Evolutionary conservation across 805 yeast genomes (phyloP).

Genomic region (Yamadazyma scolyti): DNA sequence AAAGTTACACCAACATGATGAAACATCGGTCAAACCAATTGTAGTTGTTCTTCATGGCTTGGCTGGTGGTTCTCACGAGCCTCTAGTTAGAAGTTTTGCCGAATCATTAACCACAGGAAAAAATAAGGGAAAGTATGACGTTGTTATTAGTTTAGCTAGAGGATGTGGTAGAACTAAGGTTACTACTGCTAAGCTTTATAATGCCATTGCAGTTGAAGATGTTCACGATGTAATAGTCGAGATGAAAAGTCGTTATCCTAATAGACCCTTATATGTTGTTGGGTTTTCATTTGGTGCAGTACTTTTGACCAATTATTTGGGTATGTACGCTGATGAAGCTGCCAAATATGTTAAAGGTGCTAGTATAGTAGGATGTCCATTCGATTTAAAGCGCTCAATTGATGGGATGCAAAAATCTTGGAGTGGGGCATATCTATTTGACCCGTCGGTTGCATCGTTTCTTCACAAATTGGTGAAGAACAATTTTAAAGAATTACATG

Average conservation of each 20-base stretch:
- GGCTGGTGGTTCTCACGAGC: conserved; percentile 83
- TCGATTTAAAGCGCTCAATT: conserved; percentile 62
- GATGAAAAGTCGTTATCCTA: conserved; percentile 51
- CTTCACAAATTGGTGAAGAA: conserved; percentile 29
- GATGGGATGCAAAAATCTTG: conserved; percentile 35
- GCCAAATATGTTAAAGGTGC: conserved; percentile 44
- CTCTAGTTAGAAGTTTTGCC: conserved; percentile 62
- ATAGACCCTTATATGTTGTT: conserved; percentile 59
- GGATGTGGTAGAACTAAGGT: conserved; percentile 73
- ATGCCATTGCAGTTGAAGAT: conserved; percentile 72
- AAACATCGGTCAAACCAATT: conserved; percentile 44
- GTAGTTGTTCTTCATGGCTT: conserved; percentile 70
- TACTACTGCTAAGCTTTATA: conserved; percentile 67
- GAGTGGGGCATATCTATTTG: conserved; percentile 32
- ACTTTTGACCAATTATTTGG: conserved; percentile 67
- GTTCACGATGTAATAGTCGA: conserved; percentile 52
- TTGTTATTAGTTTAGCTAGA: conserved; percentile 65
- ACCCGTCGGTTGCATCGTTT: conserved; percentile 29
- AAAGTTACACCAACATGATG: conserved; percentile 6
- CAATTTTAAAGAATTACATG: conserved; percentile 29
- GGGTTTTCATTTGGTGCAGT: conserved; percentile 83
- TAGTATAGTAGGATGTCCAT: conserved; percentile 59
- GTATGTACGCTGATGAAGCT: conserved; percentile 50
- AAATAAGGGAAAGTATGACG: conserved; percentile 47
- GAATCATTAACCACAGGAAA: conserved; percentile 30